phyloP scores from a whole-genome alignment of 179 eudicot genomes.

The Beta lomatogona region DNA sequence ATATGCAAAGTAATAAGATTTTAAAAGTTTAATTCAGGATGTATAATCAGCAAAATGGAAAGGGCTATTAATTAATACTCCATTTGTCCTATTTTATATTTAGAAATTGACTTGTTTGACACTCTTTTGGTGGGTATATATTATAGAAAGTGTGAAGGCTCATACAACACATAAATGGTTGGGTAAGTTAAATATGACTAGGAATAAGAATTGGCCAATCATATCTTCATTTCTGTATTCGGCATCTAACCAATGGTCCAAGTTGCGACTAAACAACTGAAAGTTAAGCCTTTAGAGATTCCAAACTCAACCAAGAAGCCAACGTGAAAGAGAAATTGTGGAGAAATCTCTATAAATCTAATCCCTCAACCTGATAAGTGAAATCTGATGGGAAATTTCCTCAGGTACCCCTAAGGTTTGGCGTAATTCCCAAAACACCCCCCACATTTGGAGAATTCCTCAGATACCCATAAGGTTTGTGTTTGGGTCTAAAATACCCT shows the following conservation, averaged over 20 bases:
- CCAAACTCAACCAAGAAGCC: not conserved
- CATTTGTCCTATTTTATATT: not conserved
- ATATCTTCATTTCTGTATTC: not conserved
- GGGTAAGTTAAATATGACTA: not conserved
- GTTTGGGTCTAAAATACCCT: too few species aligned
- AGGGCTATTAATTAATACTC: not conserved
- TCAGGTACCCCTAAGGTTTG: too few species aligned
- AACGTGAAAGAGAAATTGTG: constrained; percentile 5
- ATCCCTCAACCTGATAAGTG: constrained; percentile 12
- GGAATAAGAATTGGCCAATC: constrained; percentile 9
- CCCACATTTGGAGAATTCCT: too few species aligned
- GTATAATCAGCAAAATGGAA: not conserved
- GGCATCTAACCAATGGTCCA: constrained; percentile 17
- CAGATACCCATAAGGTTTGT: too few species aligned
- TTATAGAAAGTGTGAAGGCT: not conserved
- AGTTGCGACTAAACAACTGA: constrained; percentile 9
- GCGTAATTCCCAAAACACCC: too few species aligned
- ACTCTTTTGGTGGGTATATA: not conserved
- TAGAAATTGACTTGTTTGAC: not conserved
- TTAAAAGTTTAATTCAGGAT: not conserved
- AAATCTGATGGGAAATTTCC: too few species aligned
- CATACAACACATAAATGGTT: not conserved
- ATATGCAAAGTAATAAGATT: not conserved
- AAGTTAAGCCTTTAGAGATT: constrained; percentile 15
- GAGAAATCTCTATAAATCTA: not conserved